Percentiles rank a stretch among this genome's conserved stretches.
phyloP scores from a whole-genome alignment of 2,329 filamentous ascomycete genomes.

The Aspergillus sp. region DNA sequence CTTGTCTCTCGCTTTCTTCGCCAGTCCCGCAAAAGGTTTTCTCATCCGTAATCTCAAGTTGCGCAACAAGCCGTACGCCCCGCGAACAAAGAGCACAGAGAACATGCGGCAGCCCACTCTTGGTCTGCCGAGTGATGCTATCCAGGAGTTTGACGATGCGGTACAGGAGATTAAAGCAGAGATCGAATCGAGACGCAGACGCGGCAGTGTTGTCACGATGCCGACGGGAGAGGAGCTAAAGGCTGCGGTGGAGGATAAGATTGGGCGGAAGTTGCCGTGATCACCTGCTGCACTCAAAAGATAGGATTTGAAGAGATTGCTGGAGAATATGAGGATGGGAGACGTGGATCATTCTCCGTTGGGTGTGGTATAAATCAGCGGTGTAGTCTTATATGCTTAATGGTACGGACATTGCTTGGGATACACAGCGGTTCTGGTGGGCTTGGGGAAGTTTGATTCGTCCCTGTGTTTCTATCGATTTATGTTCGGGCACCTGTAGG shows the following conservation, averaged over 20 bases:
- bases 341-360: neutral
- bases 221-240: conserved; percentile 51
- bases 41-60: conserved; percentile 60
- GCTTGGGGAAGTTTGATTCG: too few relatives aligned
- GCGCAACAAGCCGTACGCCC: conserved; percentile 42
- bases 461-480: too few relatives aligned
- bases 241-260: conserved; percentile 49
- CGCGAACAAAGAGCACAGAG: conserved; percentile 56
- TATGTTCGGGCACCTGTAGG: neutral
- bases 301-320: neutral
- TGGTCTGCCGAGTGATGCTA: conserved; percentile 75
- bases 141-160: conserved; percentile 72
- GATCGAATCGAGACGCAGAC: conserved; percentile 59
- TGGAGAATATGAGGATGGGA: neutral
- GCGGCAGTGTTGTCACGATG: conserved; percentile 44
- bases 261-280: conserved; percentile 46
- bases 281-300: neutral
- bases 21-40: conserved; percentile 67
- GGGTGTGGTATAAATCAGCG: neutral
- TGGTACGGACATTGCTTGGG: too few relatives aligned
- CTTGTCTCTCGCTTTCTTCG: conserved; percentile 69
- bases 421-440: too few relatives aligned
- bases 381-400: too few relatives aligned
- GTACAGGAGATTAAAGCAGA: conserved; percentile 71
- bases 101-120: conserved; percentile 64